Conservation (phyloP, 257 asterid species). For the Nicotiana paniculata region DNA sequence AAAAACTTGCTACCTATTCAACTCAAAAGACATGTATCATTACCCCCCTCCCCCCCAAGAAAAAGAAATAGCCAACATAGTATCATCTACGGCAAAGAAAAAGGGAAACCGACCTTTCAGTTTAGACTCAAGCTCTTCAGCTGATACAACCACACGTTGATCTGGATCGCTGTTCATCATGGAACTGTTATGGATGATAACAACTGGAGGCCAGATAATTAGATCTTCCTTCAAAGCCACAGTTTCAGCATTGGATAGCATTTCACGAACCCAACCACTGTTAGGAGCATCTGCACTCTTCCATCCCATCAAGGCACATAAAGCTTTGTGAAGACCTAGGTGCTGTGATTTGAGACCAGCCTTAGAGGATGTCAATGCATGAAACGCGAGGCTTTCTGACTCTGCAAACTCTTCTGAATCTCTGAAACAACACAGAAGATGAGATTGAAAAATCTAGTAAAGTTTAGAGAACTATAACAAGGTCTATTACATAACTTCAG, state of each 20-base stretch:
- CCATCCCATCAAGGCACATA: constrained; percentile 67
- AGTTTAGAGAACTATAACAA: constrained; percentile 12
- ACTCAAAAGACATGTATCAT: neutral
- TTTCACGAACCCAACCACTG: constrained; percentile 44
- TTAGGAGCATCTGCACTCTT: constrained; percentile 32
- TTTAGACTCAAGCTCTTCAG: constrained; percentile 43
- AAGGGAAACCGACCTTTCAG: constrained; percentile 33
- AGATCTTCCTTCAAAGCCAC: constrained; percentile 47
- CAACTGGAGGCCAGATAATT: constrained; percentile 70
- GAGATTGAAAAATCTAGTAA: neutral
- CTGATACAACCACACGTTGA: constrained; percentile 43
- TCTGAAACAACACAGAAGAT: constrained; percentile 35
- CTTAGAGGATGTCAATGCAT: constrained; percentile 45
- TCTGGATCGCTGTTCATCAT: constrained; percentile 28
- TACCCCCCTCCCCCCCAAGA: neutral
- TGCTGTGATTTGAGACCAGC: constrained; percentile 57
- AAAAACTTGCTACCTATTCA: neutral
- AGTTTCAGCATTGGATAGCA: constrained; percentile 31
- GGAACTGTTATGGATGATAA: constrained; percentile 51
- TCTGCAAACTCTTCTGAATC: constrained; percentile 44
- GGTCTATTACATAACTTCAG: neutral
- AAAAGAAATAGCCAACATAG: neutral
- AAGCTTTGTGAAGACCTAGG: constrained; percentile 67
- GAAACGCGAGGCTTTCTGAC: constrained; percentile 50
- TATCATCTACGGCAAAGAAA: neutral